Percentiles rank a stretch among this genome's conserved stretches.
phyloP scores from a whole-genome alignment of 805 yeast genomes.

The Wickerhamiella kazuoi region DNA sequence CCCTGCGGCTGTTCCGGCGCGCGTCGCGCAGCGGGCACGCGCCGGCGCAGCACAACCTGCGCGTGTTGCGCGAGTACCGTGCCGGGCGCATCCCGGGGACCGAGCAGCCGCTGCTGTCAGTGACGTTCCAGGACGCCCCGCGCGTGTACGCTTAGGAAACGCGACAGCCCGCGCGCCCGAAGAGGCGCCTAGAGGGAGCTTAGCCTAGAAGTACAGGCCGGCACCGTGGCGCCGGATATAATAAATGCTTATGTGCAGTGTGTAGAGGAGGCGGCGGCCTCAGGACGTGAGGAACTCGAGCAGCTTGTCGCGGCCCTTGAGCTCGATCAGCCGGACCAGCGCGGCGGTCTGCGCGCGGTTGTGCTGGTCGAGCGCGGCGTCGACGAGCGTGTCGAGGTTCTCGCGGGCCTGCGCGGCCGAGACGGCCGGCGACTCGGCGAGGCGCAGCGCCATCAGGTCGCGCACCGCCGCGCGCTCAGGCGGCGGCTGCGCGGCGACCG shows the following conservation, averaged over 20 bases:
- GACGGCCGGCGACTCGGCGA: conserved; percentile 21
- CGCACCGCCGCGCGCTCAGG: conserved; percentile 19
- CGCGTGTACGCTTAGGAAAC: no score
- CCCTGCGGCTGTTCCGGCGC: not conserved
- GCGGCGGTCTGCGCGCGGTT: conserved; percentile 26
- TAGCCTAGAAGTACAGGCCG: no score
- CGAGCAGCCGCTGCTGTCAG: no score
- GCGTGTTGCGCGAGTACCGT: not conserved
- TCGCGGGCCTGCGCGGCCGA: conserved; percentile 16
- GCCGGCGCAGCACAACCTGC: not conserved
- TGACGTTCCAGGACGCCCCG: no score
- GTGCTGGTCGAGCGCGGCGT: conserved; percentile 28
- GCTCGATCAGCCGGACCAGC: conserved; percentile 42
- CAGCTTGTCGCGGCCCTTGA: conserved; percentile 53
- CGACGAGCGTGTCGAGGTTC: conserved; percentile 16
- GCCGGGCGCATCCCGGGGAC: no score
- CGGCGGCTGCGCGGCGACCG: conserved; percentile 15
- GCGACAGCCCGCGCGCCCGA: no score
- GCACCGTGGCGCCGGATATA: no score
- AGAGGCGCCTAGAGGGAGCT: no score
- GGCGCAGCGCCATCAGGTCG: conserved; percentile 22
- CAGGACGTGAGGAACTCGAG: conserved; percentile 31
- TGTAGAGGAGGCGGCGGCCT: no score
- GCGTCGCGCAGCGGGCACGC: not conserved
- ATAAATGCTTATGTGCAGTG: no score